Conservation (phyloP, 1,284 basidiomycete genomes). For the Schizophyllum commune region DNA sequence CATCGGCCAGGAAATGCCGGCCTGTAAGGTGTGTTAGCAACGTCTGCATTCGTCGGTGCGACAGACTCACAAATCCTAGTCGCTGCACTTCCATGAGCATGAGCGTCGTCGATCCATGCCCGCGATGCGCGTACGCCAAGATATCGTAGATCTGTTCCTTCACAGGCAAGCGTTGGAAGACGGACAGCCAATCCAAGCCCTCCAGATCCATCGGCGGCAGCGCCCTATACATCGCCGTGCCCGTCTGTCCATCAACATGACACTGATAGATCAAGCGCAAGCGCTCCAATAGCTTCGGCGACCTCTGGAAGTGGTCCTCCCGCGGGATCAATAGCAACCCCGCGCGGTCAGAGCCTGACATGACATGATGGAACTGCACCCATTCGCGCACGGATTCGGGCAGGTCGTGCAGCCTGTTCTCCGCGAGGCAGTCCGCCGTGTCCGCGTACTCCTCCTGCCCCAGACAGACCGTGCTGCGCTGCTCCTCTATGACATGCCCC, state of each 20-base stretch:
- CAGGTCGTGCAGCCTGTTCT: slow-evolving; percentile 31
- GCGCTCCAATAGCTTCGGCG: slow-evolving; percentile 39
- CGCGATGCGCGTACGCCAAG: slow-evolving; percentile 55
- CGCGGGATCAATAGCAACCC: slow-evolving; percentile 51
- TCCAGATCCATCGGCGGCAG: slow-evolving; percentile 17
- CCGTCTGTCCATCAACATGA: slow-evolving; percentile 10
- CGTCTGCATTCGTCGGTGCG: slow-evolving; percentile 30
- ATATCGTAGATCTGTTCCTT: slow-evolving; percentile 62
- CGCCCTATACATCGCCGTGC: neutral
- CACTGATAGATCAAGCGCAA: slow-evolving; percentile 5
- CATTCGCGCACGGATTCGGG: slow-evolving; percentile 45
- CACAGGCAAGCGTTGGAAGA: slow-evolving; percentile 57
- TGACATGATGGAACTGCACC: slow-evolving; percentile 51
- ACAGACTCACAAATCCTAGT: slow-evolving; percentile 48
- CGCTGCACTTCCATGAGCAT: slow-evolving; percentile 50
- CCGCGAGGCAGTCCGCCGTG: slow-evolving; percentile 39
- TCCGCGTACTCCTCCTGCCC: slow-evolving; percentile 44
- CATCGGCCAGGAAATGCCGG: slow-evolving; percentile 47
- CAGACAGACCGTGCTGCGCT: slow-evolving; percentile 55
- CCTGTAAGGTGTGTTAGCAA: slow-evolving; percentile 33
- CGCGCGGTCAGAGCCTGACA: slow-evolving; percentile 49
- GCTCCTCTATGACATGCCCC: slow-evolving; percentile 40
- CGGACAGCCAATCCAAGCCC: slow-evolving; percentile 13
- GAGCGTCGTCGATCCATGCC: slow-evolving; percentile 41
- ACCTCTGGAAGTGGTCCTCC: slow-evolving; percentile 48